Percentiles rank a stretch among this genome's conserved stretches.
These are phyloP conservation scores for Creolimax fragrantissima DNA, from an alignment of 78 protist genomes.

Conservation along the genomic window DNA sequence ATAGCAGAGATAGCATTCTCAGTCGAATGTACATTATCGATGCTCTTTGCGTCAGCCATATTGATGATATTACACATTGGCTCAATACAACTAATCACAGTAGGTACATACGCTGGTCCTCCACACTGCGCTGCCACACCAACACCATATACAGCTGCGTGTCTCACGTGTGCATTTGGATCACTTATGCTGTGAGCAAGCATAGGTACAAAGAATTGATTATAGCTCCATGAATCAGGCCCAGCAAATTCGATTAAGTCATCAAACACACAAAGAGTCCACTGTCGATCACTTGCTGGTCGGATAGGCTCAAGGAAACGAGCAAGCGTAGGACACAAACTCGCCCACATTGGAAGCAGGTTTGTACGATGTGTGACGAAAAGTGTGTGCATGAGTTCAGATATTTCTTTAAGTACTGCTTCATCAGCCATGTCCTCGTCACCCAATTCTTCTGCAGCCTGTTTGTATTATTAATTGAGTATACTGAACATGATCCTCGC, in stretches of 20 bases:
- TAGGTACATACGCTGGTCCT: slow-evolving; percentile 21
- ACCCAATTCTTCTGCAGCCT: background rate
- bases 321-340: background rate
- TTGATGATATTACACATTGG: background rate
- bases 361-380: background rate
- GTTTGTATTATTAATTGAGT: background rate
- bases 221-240: slow-evolving; percentile 10
- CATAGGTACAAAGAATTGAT: background rate
- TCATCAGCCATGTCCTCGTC: background rate
- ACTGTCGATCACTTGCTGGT: slow-evolving; percentile 21
- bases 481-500: too few species aligned
- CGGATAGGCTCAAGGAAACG: background rate
- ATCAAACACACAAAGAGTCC: slow-evolving; percentile 69
- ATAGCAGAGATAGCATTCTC: slow-evolving; percentile 67
- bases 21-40: background rate
- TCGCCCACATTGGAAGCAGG: background rate
- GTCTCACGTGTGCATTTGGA: slow-evolving; percentile 39
- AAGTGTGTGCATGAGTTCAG: background rate
- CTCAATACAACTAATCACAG: background rate
- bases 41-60: background rate
- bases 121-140: slow-evolving; percentile 57
- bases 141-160: slow-evolving; percentile 71
- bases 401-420: background rate
- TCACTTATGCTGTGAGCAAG: background rate
- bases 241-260: slow-evolving; percentile 61